Evolutionary conservation across 305 asterid genomes (phyloP).

Genomic region (Fraxinus sp.): DNA sequence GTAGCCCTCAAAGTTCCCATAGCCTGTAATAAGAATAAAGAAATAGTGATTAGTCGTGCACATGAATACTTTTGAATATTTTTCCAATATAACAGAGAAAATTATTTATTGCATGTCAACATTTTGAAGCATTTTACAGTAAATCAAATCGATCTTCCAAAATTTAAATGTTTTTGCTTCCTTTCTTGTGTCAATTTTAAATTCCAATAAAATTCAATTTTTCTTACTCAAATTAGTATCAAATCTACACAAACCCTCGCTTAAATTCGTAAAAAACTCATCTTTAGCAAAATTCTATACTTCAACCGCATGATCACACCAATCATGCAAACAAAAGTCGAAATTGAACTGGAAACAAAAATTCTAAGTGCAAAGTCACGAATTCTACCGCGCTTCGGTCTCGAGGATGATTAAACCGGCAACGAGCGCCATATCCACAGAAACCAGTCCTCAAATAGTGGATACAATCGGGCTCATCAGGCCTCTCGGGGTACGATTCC

Average conservation of each 20-base stretch:
- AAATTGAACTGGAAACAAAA: not conserved
- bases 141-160: slow-evolving; percentile 14
- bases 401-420: slow-evolving; percentile 96
- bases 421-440: slow-evolving; percentile 85
- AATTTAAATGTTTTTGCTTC: not conserved
- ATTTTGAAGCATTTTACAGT: slow-evolving; percentile 2
- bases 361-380: not conserved
- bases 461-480: slow-evolving; percentile 75
- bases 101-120: not conserved
- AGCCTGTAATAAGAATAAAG: slow-evolving; percentile 42
- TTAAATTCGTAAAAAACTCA: not conserved
- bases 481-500: slow-evolving; percentile 77
- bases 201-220: not conserved
- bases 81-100: not conserved
- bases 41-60: slow-evolving; percentile 3
- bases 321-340: slow-evolving; percentile 20
- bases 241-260: slow-evolving; percentile 31
- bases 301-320: slow-evolving; percentile 34
- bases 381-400: slow-evolving; percentile 58
- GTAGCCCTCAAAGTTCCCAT: slow-evolving; percentile 61
- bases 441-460: slow-evolving; percentile 83
- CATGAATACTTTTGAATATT: not conserved
- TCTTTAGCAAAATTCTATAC: slow-evolving; percentile 7
- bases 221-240: slow-evolving; percentile 24
- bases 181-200: not conserved